Conservation (phyloP, 306 rosid species). For the Lotus japonicus region DNA sequence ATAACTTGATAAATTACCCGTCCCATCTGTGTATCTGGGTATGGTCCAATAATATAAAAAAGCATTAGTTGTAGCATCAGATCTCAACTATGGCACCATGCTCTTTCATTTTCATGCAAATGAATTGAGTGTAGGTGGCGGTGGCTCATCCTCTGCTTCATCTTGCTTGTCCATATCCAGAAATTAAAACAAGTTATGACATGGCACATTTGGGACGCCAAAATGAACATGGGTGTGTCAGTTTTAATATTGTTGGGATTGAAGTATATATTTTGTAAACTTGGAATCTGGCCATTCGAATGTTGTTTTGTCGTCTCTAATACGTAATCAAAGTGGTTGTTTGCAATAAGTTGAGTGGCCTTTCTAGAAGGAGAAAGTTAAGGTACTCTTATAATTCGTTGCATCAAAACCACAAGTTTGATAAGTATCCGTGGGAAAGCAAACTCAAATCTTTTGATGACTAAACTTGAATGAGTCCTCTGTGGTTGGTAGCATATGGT, state of each 20-base stretch:
- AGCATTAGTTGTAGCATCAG: background rate
- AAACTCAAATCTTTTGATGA: background rate
- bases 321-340: slow-evolving; percentile 21
- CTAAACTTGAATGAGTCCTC: too few relatives aligned
- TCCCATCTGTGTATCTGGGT: too few relatives aligned
- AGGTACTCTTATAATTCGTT: background rate
- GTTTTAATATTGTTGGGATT: slow-evolving; percentile 2
- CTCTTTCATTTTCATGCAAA: slow-evolving; percentile 20
- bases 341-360: slow-evolving; percentile 5
- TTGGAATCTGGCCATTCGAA: background rate
- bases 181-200: background rate
- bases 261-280: background rate
- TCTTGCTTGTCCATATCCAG: background rate
- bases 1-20: too few relatives aligned
- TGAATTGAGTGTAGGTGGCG: slow-evolving; percentile 8
- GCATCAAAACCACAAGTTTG: slow-evolving; percentile 12
- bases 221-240: background rate
- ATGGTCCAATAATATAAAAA: too few relatives aligned
- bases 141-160: background rate
- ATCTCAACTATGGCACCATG: background rate
- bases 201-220: background rate
- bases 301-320: slow-evolving; percentile 21
- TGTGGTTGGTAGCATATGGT: too few relatives aligned
- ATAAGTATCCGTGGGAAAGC: slow-evolving; percentile 3
- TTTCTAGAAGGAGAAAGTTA: background rate